phyloP scores from a whole-genome alignment of 345 rosid genomes.

The Arabidopsis thaliana region DNA sequence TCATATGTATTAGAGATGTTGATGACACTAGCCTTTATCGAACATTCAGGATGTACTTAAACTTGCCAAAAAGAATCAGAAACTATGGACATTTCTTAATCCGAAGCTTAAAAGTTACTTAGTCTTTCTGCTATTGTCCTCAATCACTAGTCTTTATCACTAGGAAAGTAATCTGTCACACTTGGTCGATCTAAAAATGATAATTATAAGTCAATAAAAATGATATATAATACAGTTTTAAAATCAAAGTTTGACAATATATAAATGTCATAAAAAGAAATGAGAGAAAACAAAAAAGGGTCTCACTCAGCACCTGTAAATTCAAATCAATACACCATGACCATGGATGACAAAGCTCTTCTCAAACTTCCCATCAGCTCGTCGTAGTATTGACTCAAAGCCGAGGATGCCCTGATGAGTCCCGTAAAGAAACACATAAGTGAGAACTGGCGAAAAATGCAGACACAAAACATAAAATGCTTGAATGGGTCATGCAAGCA shows the following conservation, averaged over 20 bases:
- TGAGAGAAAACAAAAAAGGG: not conserved
- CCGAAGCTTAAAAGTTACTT: too few species aligned
- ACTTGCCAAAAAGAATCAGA: too few species aligned
- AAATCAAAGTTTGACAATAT: not conserved
- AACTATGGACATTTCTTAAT: too few species aligned
- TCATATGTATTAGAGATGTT: too few species aligned
- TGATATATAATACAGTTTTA: not conserved
- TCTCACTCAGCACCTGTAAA: slow-evolving; percentile 9
- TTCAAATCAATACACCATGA: not conserved
- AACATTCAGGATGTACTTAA: too few species aligned
- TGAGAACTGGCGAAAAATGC: not conserved
- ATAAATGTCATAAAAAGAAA: not conserved
- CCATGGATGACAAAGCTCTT: slow-evolving; percentile 1
- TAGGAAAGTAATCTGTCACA: not conserved
- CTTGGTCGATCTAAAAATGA: not conserved
- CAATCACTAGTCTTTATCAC: not conserved
- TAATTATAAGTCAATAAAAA: not conserved
- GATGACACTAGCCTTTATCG: too few species aligned
- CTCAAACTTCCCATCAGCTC: slow-evolving; percentile 27
- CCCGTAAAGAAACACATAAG: slow-evolving; percentile 10
- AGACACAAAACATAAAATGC: not conserved
- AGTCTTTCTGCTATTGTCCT: too few species aligned
- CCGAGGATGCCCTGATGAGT: slow-evolving; percentile 8
- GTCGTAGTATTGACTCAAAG: slow-evolving; percentile 5
- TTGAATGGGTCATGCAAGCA: not conserved